Percentiles rank a stretch among this genome's conserved stretches.
phyloP scores from a whole-genome alignment of 495 filamentous ascomycete genomes.

The Daldinia vernicosa region DNA sequence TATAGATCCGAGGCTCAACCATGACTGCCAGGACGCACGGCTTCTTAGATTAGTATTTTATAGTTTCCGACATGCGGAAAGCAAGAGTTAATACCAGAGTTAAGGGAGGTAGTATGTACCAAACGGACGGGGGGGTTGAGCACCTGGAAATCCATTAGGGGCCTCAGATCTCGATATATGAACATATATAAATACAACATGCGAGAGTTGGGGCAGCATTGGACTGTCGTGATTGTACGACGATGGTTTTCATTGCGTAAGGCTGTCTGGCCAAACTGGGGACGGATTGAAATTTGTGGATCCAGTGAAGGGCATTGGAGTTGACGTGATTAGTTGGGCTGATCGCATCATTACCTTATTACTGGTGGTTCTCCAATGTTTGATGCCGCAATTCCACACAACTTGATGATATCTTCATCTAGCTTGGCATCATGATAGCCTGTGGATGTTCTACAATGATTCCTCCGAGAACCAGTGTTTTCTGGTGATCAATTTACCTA shows the following conservation, averaged over 20 bases:
- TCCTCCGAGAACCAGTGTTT: not conserved
- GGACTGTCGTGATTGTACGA: constrained; percentile 39
- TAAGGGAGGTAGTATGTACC: not conserved
- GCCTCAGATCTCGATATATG: constrained; percentile 17
- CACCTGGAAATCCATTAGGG: constrained; percentile 24
- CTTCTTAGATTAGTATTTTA: constrained; percentile 1
- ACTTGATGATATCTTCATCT: constrained; percentile 33
- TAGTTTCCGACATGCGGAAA: constrained; percentile 5
- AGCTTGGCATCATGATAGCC: constrained; percentile 3
- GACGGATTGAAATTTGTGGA: constrained; percentile 41
- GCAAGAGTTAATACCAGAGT: not conserved
- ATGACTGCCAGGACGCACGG: constrained; percentile 26
- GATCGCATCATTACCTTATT: constrained; percentile 42
- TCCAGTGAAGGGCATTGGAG: constrained; percentile 42
- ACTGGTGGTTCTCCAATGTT: constrained; percentile 32
- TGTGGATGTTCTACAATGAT: constrained; percentile 1
- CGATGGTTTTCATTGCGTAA: constrained; percentile 37
- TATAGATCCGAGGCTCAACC: constrained; percentile 18
- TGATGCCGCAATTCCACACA: constrained; percentile 34
- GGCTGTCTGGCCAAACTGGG: constrained; percentile 36
- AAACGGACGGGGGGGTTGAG: not conserved
- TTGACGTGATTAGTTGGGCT: constrained; percentile 47
- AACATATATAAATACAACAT: constrained; percentile 24
- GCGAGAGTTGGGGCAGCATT: constrained; percentile 32
- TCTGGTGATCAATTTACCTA: constrained; percentile 4